These are phyloP conservation scores for Penicillium sp. DNA, from an alignment of 2,329 filamentous ascomycete species.

Conservation along the genomic window DNA sequence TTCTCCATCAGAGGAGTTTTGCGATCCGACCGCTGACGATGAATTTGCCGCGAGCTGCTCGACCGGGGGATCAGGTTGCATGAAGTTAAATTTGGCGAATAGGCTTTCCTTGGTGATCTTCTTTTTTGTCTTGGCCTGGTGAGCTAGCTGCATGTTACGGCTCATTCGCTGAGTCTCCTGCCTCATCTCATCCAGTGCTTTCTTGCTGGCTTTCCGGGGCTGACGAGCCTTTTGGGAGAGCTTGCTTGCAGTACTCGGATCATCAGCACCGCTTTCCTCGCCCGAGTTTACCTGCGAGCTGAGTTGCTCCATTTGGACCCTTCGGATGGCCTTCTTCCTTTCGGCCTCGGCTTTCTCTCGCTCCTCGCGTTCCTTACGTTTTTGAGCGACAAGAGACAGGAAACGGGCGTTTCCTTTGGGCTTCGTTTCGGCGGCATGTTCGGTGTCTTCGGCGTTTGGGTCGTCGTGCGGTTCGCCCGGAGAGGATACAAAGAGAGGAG, in stretches of 20 bases:
- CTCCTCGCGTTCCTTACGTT: constrained; percentile 61
- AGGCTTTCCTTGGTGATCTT: constrained; percentile 76
- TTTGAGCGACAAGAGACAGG: constrained; percentile 62
- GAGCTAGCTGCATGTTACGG: constrained; percentile 80
- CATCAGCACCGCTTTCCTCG: constrained; percentile 50
- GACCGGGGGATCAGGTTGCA: constrained; percentile 33
- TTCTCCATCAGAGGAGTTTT: constrained; percentile 38
- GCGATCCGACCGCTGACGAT: constrained; percentile 45
- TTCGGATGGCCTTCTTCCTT: constrained; percentile 33
- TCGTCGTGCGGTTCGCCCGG: constrained; percentile 17
- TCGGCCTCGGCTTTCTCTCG: constrained; percentile 51
- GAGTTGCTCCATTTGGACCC: constrained; percentile 26
- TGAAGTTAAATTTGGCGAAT: constrained; percentile 75
- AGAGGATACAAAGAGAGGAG: constrained; percentile 41
- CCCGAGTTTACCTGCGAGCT: constrained; percentile 39
- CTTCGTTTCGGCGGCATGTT: constrained; percentile 21
- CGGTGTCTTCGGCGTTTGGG: constrained; percentile 21
- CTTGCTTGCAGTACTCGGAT: constrained; percentile 56
- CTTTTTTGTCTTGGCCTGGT: constrained; percentile 83
- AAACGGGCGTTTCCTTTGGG: constrained; percentile 51
- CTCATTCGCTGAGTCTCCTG: constrained; percentile 86
- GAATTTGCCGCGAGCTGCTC: constrained; percentile 25
- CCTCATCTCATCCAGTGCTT: constrained; percentile 87
- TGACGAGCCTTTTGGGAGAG: constrained; percentile 63
- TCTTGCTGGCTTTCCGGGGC: constrained; percentile 78